Conservation (phyloP, 345 rosid species). For the Anacardium occidentale region DNA sequence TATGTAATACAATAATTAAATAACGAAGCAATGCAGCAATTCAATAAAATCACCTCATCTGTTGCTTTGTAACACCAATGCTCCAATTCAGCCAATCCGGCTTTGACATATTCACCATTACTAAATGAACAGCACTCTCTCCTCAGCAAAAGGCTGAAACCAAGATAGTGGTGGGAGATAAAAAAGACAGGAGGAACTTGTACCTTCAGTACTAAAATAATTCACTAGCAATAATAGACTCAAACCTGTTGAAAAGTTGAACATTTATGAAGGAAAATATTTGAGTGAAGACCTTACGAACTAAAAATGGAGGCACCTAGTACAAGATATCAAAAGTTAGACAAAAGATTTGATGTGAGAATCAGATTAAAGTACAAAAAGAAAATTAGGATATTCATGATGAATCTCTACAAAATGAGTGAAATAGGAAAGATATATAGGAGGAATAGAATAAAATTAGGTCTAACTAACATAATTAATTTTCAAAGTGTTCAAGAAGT, state of each 20-base stretch:
- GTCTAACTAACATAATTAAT: constrained; percentile 57
- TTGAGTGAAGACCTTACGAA: constrained; percentile 89
- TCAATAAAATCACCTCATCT: constrained; percentile 59
- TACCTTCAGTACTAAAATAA: background rate
- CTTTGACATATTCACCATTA: constrained; percentile 90
- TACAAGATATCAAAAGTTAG: constrained; percentile 10
- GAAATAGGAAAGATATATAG: background rate
- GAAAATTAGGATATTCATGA: background rate
- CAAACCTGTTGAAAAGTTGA: constrained; percentile 89
- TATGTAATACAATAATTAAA: constrained; percentile 12
- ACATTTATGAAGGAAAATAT: constrained; percentile 97
- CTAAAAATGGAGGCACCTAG: constrained; percentile 93
- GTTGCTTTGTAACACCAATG: constrained; percentile 96
- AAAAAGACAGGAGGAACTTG: background rate
- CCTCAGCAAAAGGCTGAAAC: constrained; percentile 69
- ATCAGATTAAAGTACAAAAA: background rate
- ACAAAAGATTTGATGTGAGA: background rate
- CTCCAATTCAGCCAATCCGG: constrained; percentile 91
- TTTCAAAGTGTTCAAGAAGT: constrained; percentile 74
- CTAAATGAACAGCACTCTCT: constrained; percentile 97
- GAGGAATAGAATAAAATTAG: background rate
- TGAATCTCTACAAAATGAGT: background rate
- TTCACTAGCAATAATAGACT: background rate
- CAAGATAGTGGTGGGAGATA: constrained; percentile 11
- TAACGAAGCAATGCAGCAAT: constrained; percentile 12